Conservation (phyloP, 2,329 filamentous ascomycete genomes). For the Aspergillus sp. region DNA sequence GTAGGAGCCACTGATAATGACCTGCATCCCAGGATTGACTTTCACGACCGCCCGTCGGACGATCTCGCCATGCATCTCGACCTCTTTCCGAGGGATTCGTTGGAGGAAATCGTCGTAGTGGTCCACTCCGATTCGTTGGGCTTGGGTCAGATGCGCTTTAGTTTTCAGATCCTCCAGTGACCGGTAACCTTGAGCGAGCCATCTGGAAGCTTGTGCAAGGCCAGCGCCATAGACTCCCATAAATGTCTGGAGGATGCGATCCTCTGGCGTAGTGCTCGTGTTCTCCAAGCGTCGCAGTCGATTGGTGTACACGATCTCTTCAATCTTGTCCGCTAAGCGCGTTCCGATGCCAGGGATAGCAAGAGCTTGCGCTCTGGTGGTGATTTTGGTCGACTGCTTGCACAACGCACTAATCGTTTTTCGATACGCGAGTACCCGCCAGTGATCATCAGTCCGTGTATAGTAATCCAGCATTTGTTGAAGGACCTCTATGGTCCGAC, state of each 20-base stretch:
- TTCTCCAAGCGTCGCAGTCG: constrained; percentile 70
- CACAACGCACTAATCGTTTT: constrained; percentile 73
- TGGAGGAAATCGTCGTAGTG: constrained; percentile 76
- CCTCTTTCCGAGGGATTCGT: constrained; percentile 75
- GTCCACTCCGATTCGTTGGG: constrained; percentile 74
- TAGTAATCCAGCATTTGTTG: constrained; percentile 80
- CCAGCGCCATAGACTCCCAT: constrained; percentile 79
- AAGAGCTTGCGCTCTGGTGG: constrained; percentile 67
- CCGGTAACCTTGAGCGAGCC: constrained; percentile 72
- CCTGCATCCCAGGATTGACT: constrained; percentile 64
- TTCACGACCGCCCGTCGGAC: constrained; percentile 59
- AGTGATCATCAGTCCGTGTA: constrained; percentile 69
- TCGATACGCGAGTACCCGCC: constrained; percentile 73
- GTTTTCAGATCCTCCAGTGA: constrained; percentile 69
- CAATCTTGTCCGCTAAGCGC: constrained; percentile 78
- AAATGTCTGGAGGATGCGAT: constrained; percentile 67
- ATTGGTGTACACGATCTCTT: constrained; percentile 79
- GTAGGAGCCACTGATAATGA: constrained; percentile 81
- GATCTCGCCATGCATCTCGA: constrained; percentile 65
- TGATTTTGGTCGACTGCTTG: constrained; percentile 63
- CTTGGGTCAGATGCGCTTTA: constrained; percentile 63
- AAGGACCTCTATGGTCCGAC: constrained; percentile 71
- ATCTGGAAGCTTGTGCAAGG: constrained; percentile 65
- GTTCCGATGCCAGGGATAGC: constrained; percentile 67
- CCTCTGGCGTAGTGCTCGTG: constrained; percentile 64